Evolutionary conservation across 306 rosid species (phyloP).

Genomic region (Medicago ruthenica): DNA sequence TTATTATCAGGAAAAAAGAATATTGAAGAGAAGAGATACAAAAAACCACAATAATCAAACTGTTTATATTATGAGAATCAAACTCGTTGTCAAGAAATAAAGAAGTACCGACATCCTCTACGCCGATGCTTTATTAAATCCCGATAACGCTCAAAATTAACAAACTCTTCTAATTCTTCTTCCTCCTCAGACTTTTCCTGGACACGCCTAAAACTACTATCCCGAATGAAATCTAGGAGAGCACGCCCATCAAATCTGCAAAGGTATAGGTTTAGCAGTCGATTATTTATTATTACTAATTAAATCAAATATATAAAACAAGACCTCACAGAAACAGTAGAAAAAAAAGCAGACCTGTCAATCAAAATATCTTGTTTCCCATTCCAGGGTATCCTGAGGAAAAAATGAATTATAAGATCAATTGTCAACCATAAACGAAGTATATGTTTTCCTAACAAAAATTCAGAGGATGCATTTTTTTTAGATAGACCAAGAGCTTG

Average conservation of each 20-base stretch:
- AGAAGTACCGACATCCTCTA: slow-evolving; percentile 99
- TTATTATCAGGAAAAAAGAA: slow-evolving; percentile 39
- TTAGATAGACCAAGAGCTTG: too few relatives aligned
- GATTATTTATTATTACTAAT: neutral
- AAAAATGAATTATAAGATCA: neutral
- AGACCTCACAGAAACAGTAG: neutral
- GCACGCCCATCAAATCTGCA: slow-evolving; percentile 98
- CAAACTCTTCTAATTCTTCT: slow-evolving; percentile 99
- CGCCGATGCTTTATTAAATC: slow-evolving; percentile 99
- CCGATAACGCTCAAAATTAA: slow-evolving; percentile 99
- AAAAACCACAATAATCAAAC: slow-evolving; percentile 32
- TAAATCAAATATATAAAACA: neutral
- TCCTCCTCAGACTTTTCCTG: slow-evolving; percentile 91
- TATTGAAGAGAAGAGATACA: slow-evolving; percentile 22
- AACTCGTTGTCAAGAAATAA: slow-evolving; percentile 53
- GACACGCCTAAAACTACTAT: slow-evolving; percentile 65
- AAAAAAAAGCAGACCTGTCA: slow-evolving; percentile 63
- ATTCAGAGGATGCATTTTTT: neutral
- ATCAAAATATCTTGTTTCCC: slow-evolving; percentile 91
- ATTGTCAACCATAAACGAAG: neutral
- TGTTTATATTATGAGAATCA: slow-evolving; percentile 48
- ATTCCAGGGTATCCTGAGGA: slow-evolving; percentile 96
- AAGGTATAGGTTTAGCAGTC: slow-evolving; percentile 25
- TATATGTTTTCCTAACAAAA: slow-evolving; percentile 2
- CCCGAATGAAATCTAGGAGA: slow-evolving; percentile 94